Percentiles rank a stretch among this genome's conserved stretches.
These are phyloP conservation scores for Acanthamoeba sp. DNA, from an alignment of 208 protist genomes.

Conservation along the genomic window DNA sequence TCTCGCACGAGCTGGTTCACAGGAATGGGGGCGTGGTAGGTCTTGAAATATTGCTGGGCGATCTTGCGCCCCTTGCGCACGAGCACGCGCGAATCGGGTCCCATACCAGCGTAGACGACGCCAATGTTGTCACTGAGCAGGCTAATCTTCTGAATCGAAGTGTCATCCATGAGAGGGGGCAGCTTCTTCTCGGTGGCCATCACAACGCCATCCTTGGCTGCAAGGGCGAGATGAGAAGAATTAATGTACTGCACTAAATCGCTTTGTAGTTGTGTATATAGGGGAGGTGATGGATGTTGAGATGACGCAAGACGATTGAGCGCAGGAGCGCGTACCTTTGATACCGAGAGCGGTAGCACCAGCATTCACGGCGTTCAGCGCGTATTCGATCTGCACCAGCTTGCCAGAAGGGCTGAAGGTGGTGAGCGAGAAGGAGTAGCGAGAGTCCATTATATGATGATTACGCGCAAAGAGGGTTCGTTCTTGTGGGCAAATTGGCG, in stretches of 20 bases:
- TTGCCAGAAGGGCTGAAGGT: constrained; percentile 99
- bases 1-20: constrained; percentile 96
- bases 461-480: not conserved
- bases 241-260: not conserved
- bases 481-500: not conserved
- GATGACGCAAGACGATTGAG: too few relatives aligned
- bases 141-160: constrained; percentile 95
- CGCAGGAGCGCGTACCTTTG: constrained; percentile 88
- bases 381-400: constrained; percentile 99
- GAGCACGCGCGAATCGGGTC: constrained; percentile 98
- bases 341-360: constrained; percentile 92
- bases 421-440: constrained; percentile 97
- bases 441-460: constrained; percentile 15
- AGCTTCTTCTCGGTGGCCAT: constrained; percentile 99
- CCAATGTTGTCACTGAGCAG: constrained; percentile 94
- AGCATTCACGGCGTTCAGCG: constrained; percentile 96
- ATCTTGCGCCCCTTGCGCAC: constrained; percentile 95
- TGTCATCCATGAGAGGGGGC: constrained; percentile 96
- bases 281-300: not conserved
- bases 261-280: not conserved
- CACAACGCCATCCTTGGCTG: constrained; percentile 98
- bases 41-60: constrained; percentile 96
- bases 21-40: constrained; percentile 97
- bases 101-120: constrained; percentile 99
- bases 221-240: not conserved